Base-by-base conservation (phyloP, 2,329 filamentous ascomycete genomes). In the Daldinia sp. region DNA sequence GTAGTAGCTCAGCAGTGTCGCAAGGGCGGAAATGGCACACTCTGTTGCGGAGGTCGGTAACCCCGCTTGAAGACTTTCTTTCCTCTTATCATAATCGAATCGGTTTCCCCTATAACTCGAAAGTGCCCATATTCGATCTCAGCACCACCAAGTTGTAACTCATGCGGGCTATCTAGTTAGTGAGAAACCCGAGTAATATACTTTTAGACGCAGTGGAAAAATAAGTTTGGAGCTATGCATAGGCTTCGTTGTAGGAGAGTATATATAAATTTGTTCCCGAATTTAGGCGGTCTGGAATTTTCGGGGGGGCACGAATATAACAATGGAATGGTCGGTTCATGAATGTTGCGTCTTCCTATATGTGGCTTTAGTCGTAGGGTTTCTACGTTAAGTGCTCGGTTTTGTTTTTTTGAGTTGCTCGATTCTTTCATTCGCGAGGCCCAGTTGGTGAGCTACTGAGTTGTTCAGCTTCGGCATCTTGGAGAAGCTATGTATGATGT, bases 401-500 rank as follows among this genome's bases (percentile, higher is more conserved):
- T 48, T 13, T 10, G 37, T 23, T 6, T 10, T 46, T 2, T 20
- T 15, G 7, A 63, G 59, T 0, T 41, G 12, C 2, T 67, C 35
- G 15, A 51, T 59, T 23, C 54, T 35, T 3, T 54, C 46, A 12
- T 55, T 63, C 4, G 59, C 64, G 1, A 63, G 6, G 2, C 26
- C 46, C 0, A 67, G 46, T 10, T 63, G 30, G 39, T 67, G 26
- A 2, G 59, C 42, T 2, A 41, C 20, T 6, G 64, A 57, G 1
- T 15, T n/a, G 6, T 63, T 50, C 2, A 41, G 2, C 44, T 67
- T 67, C 1, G 54, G 39, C 59, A 67, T 67, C n/a, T 33, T 59
- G 33, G 7, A 33, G 4, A 13, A 12, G n/a, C 20, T 26, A 39
- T 51, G 23, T 51, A n/a, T n/a, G n/a, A n/a, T n/a, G n/a, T n/a